Evolutionary conservation across 257 asterid genomes (phyloP).

Genomic region (Solanum virginianum): DNA sequence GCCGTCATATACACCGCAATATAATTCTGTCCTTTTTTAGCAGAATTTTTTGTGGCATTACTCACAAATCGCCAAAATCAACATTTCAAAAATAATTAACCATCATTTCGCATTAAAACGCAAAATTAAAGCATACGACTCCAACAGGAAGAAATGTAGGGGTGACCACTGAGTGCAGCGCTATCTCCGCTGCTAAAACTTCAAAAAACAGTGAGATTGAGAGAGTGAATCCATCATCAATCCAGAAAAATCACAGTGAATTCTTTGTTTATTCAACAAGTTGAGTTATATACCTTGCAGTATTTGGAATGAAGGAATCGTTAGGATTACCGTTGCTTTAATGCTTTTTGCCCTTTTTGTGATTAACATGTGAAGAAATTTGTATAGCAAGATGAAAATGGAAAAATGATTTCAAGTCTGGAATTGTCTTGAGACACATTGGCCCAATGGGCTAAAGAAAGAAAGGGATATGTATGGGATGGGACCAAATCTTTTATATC

Average conservation of each 20-base stretch:
- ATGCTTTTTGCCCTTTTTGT: not conserved
- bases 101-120: not conserved
- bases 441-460: not conserved
- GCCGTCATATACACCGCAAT: constrained; percentile 5
- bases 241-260: not conserved
- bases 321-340: not conserved
- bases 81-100: not conserved
- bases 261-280: not conserved
- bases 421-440: not conserved
- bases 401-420: not conserved
- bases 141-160: not conserved
- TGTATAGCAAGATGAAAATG: not conserved
- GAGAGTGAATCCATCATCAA: not conserved
- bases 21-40: not conserved
- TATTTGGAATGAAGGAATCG: not conserved
- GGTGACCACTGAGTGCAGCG: not conserved
- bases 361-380: not conserved
- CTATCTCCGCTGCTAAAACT: not conserved
- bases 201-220: not conserved
- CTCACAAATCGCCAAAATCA: not conserved
- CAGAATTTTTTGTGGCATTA: not conserved
- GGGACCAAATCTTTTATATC: not conserved
- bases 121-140: not conserved
- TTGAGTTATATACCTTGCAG: not conserved
- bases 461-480: not conserved